These are phyloP conservation scores for Colletotrichum destructivum DNA, from an alignment of 2,329 filamentous ascomycete genomes.

Conservation along the genomic window DNA sequence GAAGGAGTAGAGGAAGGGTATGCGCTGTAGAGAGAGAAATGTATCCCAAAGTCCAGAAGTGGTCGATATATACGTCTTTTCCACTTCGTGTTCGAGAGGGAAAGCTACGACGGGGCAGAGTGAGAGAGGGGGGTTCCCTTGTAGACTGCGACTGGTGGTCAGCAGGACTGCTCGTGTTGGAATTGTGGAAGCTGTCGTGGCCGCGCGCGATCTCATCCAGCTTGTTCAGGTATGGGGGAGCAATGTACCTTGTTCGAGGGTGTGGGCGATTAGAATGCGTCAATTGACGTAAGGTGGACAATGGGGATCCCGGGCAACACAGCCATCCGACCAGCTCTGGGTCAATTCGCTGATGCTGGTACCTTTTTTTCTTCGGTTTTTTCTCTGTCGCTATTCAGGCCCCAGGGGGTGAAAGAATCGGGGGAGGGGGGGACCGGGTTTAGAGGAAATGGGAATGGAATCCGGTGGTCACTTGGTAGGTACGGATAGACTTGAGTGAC, in stretches of 20 bases:
- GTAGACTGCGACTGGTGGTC: constrained; percentile 33
- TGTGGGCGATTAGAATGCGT: constrained; percentile 34
- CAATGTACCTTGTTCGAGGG: constrained; percentile 16
- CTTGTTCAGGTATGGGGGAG: neutral
- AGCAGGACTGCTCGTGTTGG: constrained; percentile 31
- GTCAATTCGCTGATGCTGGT: constrained; percentile 20
- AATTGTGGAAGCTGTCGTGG: constrained; percentile 30
- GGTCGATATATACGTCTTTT: constrained; percentile 36
- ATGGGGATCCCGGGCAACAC: constrained; percentile 42
- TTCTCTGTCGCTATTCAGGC: neutral
- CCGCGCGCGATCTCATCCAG: constrained; percentile 3
- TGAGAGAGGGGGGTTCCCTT: constrained; percentile 35
- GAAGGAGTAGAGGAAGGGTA: constrained; percentile 12
- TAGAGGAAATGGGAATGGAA: neutral
- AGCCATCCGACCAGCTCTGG: constrained; percentile 42
- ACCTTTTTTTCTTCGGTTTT: constrained; percentile 7
- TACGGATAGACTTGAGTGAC: neutral
- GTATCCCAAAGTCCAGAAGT: constrained; percentile 28
- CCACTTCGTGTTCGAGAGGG: neutral
- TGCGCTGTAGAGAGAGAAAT: neutral
- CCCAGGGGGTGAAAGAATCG: constrained; percentile 1
- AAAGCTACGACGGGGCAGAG: constrained; percentile 26
- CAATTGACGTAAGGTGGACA: constrained; percentile 40
- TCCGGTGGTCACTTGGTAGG: neutral
- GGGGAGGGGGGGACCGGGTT: constrained; percentile 6